Evolutionary conservation across 306 rosid species (phyloP).

Genomic region (Ochetophila trinervis): DNA sequence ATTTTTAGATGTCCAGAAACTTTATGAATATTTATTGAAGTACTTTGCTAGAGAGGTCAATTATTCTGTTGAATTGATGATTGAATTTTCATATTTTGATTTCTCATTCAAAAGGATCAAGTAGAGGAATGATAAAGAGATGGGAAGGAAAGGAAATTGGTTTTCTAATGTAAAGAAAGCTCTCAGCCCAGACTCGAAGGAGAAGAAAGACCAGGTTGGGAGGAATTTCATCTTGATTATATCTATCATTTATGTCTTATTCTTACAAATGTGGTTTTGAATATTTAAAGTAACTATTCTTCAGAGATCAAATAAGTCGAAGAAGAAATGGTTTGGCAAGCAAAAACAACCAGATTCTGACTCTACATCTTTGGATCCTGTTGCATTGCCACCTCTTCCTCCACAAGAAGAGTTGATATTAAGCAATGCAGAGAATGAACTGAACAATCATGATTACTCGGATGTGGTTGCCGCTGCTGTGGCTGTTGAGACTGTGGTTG

Average conservation of each 20-base stretch:
- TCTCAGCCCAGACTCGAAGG: slow-evolving; percentile 90
- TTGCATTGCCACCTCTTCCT: slow-evolving; percentile 47
- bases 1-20: neutral
- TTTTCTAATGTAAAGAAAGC: slow-evolving; percentile 93
- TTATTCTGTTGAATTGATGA: slow-evolving; percentile 19
- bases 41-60: neutral
- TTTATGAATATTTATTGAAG: neutral
- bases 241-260: neutral
- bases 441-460: slow-evolving; percentile 34
- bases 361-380: slow-evolving; percentile 38
- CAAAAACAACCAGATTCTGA: slow-evolving; percentile 51
- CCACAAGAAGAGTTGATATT: slow-evolving; percentile 53
- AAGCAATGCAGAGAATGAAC: slow-evolving; percentile 49
- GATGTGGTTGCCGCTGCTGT: slow-evolving; percentile 36
- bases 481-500: slow-evolving; percentile 30
- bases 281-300: slow-evolving; percentile 5
- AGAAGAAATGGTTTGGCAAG: slow-evolving; percentile 98
- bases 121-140: slow-evolving; percentile 70
- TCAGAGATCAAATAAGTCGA: slow-evolving; percentile 67
- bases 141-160: slow-evolving; percentile 96
- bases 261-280: slow-evolving; percentile 17
- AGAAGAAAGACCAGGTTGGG: slow-evolving; percentile 58
- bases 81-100: slow-evolving; percentile 24
- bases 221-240: slow-evolving; percentile 4
- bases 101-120: slow-evolving; percentile 30